Evolutionary conservation across 2,329 filamentous ascomycete genomes (phyloP).

Genomic region (Sporothrix protearum): DNA sequence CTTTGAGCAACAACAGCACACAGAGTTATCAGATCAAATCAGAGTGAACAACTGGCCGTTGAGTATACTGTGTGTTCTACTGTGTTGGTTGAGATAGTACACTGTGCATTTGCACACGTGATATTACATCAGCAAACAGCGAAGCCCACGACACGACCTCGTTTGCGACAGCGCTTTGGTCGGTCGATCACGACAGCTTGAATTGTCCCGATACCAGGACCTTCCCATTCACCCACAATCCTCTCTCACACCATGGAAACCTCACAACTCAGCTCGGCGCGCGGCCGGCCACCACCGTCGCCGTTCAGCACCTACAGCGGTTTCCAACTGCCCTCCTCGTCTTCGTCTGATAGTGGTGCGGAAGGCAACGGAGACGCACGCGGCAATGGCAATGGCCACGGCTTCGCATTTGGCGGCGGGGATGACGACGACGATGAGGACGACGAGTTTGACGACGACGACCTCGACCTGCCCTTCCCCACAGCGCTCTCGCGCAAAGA

Average conservation of each 20-base stretch:
- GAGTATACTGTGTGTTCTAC: not conserved
- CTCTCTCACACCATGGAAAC: slow-evolving; percentile 18
- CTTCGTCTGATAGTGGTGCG: slow-evolving; percentile 35
- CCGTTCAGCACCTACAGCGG: slow-evolving; percentile 36
- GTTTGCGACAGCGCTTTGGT: too few relatives aligned
- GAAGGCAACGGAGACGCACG: slow-evolving; percentile 20
- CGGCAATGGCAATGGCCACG: slow-evolving; percentile 15
- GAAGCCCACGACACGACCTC: not conserved
- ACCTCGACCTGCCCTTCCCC: slow-evolving; percentile 80
- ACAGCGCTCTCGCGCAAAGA: slow-evolving; percentile 75
- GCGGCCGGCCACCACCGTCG: slow-evolving; percentile 28
- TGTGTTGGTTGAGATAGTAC: too few relatives aligned
- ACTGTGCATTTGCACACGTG: not conserved
- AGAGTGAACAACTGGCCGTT: not conserved
- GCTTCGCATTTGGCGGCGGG: slow-evolving; percentile 40
- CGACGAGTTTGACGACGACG: slow-evolving; percentile 46
- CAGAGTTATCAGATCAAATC: slow-evolving; percentile 8
- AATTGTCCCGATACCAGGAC: not conserved
- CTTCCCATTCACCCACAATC: not conserved
- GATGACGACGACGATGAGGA: slow-evolving; percentile 37
- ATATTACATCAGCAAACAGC: slow-evolving; percentile 1
- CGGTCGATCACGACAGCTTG: too few relatives aligned
- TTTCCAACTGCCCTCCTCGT: slow-evolving; percentile 44
- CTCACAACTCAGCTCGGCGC: not conserved
- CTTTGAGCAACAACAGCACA: not conserved